Evolutionary conservation across 2,329 filamentous ascomycete genomes (phyloP), one percentile per base, ranked within the genome.

Genomic region (Aspergillus neotritici): DNA sequence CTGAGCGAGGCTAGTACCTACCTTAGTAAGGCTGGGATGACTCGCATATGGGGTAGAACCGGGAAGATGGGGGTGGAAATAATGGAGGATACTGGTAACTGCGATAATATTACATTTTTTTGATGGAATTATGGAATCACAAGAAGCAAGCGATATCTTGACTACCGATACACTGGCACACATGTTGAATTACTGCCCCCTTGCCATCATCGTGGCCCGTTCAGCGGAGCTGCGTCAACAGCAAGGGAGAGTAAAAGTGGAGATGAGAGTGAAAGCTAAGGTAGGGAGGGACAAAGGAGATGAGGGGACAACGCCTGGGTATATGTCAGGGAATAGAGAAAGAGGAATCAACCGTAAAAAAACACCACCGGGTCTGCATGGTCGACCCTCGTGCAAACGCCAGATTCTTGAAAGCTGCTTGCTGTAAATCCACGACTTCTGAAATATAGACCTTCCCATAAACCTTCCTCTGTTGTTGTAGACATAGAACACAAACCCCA

Each of bases 271-370:
- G 10, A 36, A 31, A 34, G 41, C 34, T 29, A 30, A 14, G 29
- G 14, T 4, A 33, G 28, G 16, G 11, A 31, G 35, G 39, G 38
- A 46, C 40, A 47, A 47, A 48, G 33, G 44, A 46, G 38, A 48
- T 34, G 36, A 45, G 29, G 34, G 40, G 47, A 48, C 49, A 60
- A 61, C 52, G 55, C 56, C 53, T 50, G 62, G 62, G 62, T 65
- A 65, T 65, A 62, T 58, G 52, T 56, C 57, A 62, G 54, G 54
- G 42, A 52, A 51, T 43, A 53, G 40, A 55, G 47, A 56, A 43
- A 54, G 60, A 50, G 46, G 36, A 49, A 50, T 42, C 47, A 53
- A 48, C 52, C 45, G 50, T 40, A 45, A 55, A 52, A 60, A 46
- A 61, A 64, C 58, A 62, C 60, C 60, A 52, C 56, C 54, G 48